A percentile compares a stretch with the other conserved stretches of the same genome.
Conservation (phyloP, 169 alveolate species). For the Babesia bigemina region DNA sequence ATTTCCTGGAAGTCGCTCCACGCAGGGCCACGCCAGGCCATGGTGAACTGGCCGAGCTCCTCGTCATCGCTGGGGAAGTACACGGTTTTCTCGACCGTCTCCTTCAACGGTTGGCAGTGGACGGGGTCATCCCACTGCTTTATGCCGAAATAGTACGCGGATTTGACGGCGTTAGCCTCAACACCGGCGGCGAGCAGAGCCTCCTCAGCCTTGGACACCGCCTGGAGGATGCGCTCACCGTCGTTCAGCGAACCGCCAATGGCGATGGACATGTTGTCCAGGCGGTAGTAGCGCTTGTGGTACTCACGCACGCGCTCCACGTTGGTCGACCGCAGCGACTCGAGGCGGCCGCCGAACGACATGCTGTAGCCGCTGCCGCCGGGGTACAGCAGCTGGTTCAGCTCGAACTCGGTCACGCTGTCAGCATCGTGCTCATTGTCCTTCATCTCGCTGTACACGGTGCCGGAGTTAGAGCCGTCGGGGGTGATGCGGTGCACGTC, state of each 20-base stretch:
- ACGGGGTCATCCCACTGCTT: constrained; percentile 54
- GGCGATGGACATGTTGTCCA: constrained; percentile 68
- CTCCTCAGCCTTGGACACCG: constrained; percentile 2
- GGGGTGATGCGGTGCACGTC: constrained; percentile 84
- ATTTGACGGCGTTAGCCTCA: constrained; percentile 9
- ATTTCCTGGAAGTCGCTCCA: constrained; percentile 66
- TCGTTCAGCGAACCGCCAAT: constrained; percentile 70
- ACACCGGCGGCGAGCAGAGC: constrained; percentile 13
- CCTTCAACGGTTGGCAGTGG: constrained; percentile 43
- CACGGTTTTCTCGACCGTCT: constrained; percentile 36
- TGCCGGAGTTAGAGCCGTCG: constrained; percentile 77
- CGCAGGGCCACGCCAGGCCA: constrained; percentile 78
- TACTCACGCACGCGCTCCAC: constrained; percentile 67
- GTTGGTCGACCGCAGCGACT: constrained; percentile 68
- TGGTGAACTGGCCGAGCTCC: constrained; percentile 65
- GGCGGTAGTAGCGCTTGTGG: constrained; percentile 66
- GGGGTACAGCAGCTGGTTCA: constrained; percentile 65
- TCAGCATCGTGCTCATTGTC: constrained; percentile 68
- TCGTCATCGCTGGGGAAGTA: constrained; percentile 74
- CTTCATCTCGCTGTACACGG: constrained; percentile 78
- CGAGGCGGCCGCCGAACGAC: constrained; percentile 73
- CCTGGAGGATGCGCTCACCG: constrained; percentile 28
- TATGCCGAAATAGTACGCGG: background rate
- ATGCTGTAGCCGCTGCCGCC: constrained; percentile 69
- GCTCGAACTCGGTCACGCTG: constrained; percentile 44